Conservation (phyloP, 805 yeast species). For the Pichia scutulata region DNA sequence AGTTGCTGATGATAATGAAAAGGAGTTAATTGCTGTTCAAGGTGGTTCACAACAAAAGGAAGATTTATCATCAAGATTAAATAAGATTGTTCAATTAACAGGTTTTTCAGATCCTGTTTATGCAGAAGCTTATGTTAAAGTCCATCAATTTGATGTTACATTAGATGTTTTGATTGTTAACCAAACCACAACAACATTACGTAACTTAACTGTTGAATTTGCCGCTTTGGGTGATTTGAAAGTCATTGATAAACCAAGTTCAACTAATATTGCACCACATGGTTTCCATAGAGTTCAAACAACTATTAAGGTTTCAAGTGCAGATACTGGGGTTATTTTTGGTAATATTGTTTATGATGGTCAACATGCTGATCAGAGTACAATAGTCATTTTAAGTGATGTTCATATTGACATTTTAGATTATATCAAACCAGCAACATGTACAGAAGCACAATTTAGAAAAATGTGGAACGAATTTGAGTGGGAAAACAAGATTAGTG, state of each 20-base stretch:
- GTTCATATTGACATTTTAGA: constrained; percentile 96
- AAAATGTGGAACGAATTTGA: constrained; percentile 99
- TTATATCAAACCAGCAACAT: constrained; percentile 90
- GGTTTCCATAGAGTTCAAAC: constrained; percentile 88
- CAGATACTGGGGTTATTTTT: constrained; percentile 96
- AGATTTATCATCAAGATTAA: constrained; percentile 68
- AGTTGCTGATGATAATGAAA: constrained; percentile 39
- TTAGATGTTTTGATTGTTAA: constrained; percentile 90
- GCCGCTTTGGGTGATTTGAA: constrained; percentile 94
- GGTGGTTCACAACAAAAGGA: constrained; percentile 45
- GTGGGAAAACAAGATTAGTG: constrained; percentile 97
- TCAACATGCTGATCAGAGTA: constrained; percentile 81
- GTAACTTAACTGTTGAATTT: constrained; percentile 88
- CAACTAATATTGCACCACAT: constrained; percentile 93
- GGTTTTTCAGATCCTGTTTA: constrained; percentile 97
- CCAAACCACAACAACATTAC: constrained; percentile 85
- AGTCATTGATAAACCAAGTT: constrained; percentile 84
- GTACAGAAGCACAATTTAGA: constrained; percentile 85
- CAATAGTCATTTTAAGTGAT: constrained; percentile 87
- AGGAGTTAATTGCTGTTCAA: constrained; percentile 53
- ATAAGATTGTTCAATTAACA: constrained; percentile 87
- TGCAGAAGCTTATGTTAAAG: constrained; percentile 93
- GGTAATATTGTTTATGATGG: constrained; percentile 98
- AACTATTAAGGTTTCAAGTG: constrained; percentile 89
- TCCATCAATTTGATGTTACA: constrained; percentile 94